Conservation (phyloP, 2,329 filamentous ascomycete genomes). For the Elsinoe ampelina region DNA sequence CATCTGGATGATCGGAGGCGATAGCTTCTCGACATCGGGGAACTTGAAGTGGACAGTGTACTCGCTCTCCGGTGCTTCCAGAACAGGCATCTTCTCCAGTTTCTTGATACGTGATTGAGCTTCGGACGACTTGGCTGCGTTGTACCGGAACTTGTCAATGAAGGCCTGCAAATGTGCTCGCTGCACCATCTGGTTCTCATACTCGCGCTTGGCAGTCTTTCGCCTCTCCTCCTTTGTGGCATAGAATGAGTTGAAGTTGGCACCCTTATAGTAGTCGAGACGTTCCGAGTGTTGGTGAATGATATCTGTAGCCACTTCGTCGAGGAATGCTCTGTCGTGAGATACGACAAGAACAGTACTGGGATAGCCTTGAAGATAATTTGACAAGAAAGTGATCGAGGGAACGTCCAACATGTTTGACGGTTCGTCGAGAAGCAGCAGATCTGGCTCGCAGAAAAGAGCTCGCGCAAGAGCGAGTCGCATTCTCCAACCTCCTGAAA, state of each 20-base stretch:
- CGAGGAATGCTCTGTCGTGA: constrained; percentile 97
- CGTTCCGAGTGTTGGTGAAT: constrained; percentile 96
- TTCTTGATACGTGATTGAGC: constrained; percentile 99
- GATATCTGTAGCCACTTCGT: constrained; percentile 98
- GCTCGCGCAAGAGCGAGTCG: constrained; percentile 87
- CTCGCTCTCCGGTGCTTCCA: constrained; percentile 82
- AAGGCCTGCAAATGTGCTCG: constrained; percentile 91
- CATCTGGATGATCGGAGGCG: constrained; percentile 97
- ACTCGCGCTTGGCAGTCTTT: constrained; percentile 93
- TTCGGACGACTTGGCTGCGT: constrained; percentile 96
- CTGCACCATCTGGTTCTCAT: constrained; percentile 95
- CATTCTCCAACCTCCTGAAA: constrained; percentile 99
- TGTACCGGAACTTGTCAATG: constrained; percentile 99
- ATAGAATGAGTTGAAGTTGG: constrained; percentile 95
- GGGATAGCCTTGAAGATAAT: constrained; percentile 88
- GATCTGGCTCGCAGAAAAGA: constrained; percentile 93
- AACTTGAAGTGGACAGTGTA: constrained; percentile 97
- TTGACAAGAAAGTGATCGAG: constrained; percentile 96
- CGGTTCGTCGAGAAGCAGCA: constrained; percentile 94
- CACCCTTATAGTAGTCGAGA: constrained; percentile 95
- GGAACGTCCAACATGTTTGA: constrained; percentile 99
- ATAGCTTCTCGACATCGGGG: constrained; percentile 94
- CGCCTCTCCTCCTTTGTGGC: constrained; percentile 93
- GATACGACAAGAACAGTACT: constrained; percentile 94
- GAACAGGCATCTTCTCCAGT: constrained; percentile 87